Evolutionary conservation across 2,329 filamentous ascomycete genomes (phyloP), one percentile per base, ranked within the genome.

Genomic region (Curvularia lunata): DNA sequence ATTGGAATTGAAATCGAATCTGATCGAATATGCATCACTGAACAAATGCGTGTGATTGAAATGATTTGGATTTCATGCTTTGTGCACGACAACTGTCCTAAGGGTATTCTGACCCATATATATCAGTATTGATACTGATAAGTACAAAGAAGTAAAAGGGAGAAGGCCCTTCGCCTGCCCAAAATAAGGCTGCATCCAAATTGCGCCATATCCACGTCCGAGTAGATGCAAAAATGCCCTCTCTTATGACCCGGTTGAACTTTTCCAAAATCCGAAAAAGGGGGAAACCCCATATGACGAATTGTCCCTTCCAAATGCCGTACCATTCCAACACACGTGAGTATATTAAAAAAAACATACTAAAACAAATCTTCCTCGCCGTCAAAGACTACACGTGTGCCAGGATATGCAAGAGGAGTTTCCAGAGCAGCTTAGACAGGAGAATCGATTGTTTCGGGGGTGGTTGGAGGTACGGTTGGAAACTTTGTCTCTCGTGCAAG

Each of bases 141-240:
- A 27, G 23, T 55, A 28, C 27, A 58, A 27, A 32, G n/a, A 32
- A 32, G 2, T 28, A 21, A 34, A 50, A 54, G 38, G 23, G 13
- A 30, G 19, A 42, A n/a, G 9, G 25, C 5, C 43, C 43, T 30
- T 12, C 2, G 9, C 25, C 19, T 18, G 12, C 18, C 32, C 37
- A 28, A 13, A 27, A 19, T 21, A 13, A 43, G 23, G 13, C 34
- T 34, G 34, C 30, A 40, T 43, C 19, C 40, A 37, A 50, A 51
- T 34, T 30, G 40, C 32, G 18, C 23, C 54, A 19, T 49, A 7
- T 25, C 27, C 25, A 18, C 23, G 13, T 45, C 34, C 46, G 25
- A 9, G n/a, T 27, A 42, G 21, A 42, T 6, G 27, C 43, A 32
- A 46, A 41, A 21, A 30, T 7, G 27, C 12, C 19, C 4, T n/a